A percentile compares a stretch with the other conserved stretches of the same genome.
Conservation (phyloP, 139 green algal species). For the Marvania coccoides region DNA sequence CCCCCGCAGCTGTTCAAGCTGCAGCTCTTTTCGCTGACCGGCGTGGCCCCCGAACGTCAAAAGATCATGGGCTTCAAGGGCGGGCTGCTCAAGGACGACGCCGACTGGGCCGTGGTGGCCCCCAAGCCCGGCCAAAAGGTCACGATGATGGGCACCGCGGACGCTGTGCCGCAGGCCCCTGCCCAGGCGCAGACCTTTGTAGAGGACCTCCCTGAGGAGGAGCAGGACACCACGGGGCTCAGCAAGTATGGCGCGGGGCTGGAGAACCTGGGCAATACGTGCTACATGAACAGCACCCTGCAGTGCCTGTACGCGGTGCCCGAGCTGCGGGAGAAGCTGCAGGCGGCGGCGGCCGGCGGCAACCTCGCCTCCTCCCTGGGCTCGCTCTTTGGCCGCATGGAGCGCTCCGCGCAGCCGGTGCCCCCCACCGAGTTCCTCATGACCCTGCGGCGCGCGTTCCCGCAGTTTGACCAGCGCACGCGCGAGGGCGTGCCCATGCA, state of each 20-base stretch:
- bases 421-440: slow-evolving; percentile 75
- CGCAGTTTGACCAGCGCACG: slow-evolving; percentile 86
- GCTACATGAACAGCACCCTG: slow-evolving; percentile 94
- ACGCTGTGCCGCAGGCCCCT: slow-evolving; percentile 63
- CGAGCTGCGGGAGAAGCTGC: slow-evolving; percentile 50
- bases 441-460: slow-evolving; percentile 71
- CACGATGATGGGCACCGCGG: slow-evolving; percentile 95
- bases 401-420: slow-evolving; percentile 51
- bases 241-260: slow-evolving; percentile 75
- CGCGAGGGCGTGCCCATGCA: slow-evolving; percentile 73
- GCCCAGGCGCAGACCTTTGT: slow-evolving; percentile 64
- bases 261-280: slow-evolving; percentile 95
- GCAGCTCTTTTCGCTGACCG: slow-evolving; percentile 91
- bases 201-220: slow-evolving; percentile 90
- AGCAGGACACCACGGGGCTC: slow-evolving; percentile 46
- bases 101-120: slow-evolving; percentile 68
- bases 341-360: background rate
- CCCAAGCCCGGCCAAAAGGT: slow-evolving; percentile 81
- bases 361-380: slow-evolving; percentile 47
- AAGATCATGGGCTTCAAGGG: slow-evolving; percentile 96
- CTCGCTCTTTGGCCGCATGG: slow-evolving; percentile 62
- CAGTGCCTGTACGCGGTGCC: slow-evolving; percentile 84
- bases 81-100: slow-evolving; percentile 86
- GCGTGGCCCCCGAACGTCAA: slow-evolving; percentile 87
- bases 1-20: slow-evolving; percentile 84